Base-by-base conservation (phyloP, 768 basidiomycete genomes). In the Hericium erinaceus region DNA sequence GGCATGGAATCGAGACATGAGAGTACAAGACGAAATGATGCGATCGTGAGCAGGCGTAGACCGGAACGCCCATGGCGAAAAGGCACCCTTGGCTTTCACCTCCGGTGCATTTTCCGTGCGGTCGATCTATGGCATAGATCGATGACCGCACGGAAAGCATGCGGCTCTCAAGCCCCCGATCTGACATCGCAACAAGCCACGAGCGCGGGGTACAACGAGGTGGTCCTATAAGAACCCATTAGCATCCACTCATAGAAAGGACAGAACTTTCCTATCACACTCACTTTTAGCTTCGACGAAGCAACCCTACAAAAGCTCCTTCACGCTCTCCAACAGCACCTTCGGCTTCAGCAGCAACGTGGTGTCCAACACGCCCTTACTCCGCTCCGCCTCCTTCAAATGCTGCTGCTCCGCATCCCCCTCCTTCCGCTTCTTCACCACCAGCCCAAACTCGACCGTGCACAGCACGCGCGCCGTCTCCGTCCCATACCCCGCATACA, bases 321-420 rank as follows among this genome's bases (percentile, higher is more conserved):
- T 58, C 60, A 63, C 62, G 51, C 62, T 63, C 44, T 63, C 62
- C 55, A 63, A 55, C 48, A 63, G 52, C 38, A 63, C 62, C 60
- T 63, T 57, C 44, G 62, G 62, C 49, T 63, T 63, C 5, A 63
- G 55, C 44, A 63, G 50, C 48, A 63, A 61, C 57, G 58, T 61
- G 60, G 52, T 39, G 24, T 63, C 60, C 57, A 63, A 39, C 49
- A 49, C 38, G 15, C 57, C 54, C 28, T 54, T 48, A 28, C 48
- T 37, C 22, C 53, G 54, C 24, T 48, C 59, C 56, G 11, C 50
- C 28, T 18, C 58, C 28, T 33, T 33, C 28, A 33, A 33, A 33
- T 33, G 28, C 28, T 4, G 28, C 33, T 20, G n/a, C 33, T 2
- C 39, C 53, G 49, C 60, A 10, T 48, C 52, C 39, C 49, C 61